Percentiles rank a stretch among this genome's conserved stretches.
phyloP scores from a whole-genome alignment of 169 alveolate species.

The Fabrea salina region DNA sequence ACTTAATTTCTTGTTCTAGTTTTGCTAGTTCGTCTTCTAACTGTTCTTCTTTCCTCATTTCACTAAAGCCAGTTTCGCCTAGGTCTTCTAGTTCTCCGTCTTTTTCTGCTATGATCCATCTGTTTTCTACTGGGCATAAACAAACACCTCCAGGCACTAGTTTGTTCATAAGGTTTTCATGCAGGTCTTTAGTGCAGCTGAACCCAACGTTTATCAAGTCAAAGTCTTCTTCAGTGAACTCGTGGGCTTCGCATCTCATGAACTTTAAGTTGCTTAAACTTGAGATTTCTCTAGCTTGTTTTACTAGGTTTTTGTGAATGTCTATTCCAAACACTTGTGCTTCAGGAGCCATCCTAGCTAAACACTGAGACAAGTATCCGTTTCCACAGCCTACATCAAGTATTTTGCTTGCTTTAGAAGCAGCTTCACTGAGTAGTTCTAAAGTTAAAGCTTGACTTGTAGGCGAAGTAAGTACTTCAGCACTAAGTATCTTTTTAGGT shows the following conservation, averaged over 20 bases:
- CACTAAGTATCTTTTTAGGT: neutral
- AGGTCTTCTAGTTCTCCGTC: neutral
- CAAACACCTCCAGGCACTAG: neutral
- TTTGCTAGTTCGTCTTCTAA: neutral
- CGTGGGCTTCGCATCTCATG: slow-evolving; percentile 22
- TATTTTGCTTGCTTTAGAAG: neutral
- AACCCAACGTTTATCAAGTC: slow-evolving; percentile 21
- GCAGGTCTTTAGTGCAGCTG: neutral
- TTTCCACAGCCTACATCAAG: slow-evolving; percentile 23
- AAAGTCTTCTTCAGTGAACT: slow-evolving; percentile 12
- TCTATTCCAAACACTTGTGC: neutral
- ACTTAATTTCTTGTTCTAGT: slow-evolving; percentile 5
- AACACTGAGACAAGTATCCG: slow-evolving; percentile 24
- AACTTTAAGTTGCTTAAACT: neutral
- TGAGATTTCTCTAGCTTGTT: neutral
- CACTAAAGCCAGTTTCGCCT: slow-evolving; percentile 25
- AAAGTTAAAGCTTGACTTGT: slow-evolving; percentile 5
- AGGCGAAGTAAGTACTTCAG: slow-evolving; percentile 10
- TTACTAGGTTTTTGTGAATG: neutral
- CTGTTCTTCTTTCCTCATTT: neutral
- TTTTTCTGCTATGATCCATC: neutral
- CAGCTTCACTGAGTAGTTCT: neutral
- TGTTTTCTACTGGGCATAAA: slow-evolving; percentile 8
- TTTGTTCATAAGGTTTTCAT: neutral
- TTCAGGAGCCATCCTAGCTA: neutral